Evolutionary conservation across 495 filamentous ascomycete genomes (phyloP).

Genomic region (Astrothelium subdiscretum): DNA sequence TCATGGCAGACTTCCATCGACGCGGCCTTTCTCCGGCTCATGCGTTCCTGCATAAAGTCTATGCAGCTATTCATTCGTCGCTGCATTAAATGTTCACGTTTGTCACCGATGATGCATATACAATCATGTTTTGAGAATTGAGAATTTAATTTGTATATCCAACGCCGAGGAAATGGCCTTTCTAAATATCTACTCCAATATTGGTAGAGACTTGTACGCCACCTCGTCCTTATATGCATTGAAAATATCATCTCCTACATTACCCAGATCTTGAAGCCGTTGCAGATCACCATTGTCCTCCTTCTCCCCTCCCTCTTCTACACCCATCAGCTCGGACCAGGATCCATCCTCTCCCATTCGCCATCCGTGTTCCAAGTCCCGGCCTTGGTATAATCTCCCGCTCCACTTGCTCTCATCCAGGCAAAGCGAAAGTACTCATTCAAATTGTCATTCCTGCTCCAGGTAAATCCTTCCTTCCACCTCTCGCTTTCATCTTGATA

Average conservation of each 20-base stretch:
- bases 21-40: too few relatives aligned
- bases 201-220: not conserved
- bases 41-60: too few relatives aligned
- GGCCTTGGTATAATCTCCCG: slow-evolving; percentile 68
- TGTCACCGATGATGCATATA: too few relatives aligned
- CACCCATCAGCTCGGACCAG: slow-evolving; percentile 24
- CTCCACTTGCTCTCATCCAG: slow-evolving; percentile 56
- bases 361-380: slow-evolving; percentile 63
- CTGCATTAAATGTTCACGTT: too few relatives aligned
- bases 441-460: slow-evolving; percentile 16
- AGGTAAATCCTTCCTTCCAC: slow-evolving; percentile 9
- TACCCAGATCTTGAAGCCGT: not conserved
- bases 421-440: slow-evolving; percentile 74
- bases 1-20: too few relatives aligned
- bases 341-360: slow-evolving; percentile 50
- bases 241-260: not conserved
- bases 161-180: too few relatives aligned
- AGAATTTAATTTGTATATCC: too few relatives aligned
- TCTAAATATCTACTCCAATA: not conserved
- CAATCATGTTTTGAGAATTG: too few relatives aligned
- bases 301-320: not conserved
- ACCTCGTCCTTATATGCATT: not conserved
- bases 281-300: not conserved
- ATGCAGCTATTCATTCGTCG: too few relatives aligned
- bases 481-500: slow-evolving; percentile 22